phyloP scores from a whole-genome alignment of 2,329 filamentous ascomycete species.

The Hypomyces perniciosus region DNA sequence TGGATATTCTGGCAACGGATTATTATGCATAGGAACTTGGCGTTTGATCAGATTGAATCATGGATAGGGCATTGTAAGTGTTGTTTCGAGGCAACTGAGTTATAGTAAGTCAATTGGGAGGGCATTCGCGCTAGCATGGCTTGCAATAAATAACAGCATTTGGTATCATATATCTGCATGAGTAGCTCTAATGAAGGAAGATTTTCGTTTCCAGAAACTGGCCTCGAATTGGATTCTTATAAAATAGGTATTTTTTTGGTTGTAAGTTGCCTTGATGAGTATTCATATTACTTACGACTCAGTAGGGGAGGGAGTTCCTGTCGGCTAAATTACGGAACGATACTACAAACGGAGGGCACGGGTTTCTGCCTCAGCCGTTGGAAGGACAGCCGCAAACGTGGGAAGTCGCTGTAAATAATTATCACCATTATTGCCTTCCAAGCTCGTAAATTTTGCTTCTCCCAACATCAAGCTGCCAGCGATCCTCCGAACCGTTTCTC shows the following conservation, averaged over 20 bases:
- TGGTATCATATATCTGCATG: no score
- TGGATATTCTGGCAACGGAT: background rate
- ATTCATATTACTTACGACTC: no score
- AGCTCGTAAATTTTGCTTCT: slow-evolving; percentile 6
- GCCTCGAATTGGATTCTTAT: no score
- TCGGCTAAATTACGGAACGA: background rate
- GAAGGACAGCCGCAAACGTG: slow-evolving; percentile 11
- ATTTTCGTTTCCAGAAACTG: no score
- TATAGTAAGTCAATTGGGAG: no score
- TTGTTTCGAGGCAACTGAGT: no score
- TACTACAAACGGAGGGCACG: background rate
- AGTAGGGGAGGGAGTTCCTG: no score
- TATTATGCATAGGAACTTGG: background rate
- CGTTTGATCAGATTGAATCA: background rate
- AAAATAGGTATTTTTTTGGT: no score
- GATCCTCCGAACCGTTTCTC: background rate
- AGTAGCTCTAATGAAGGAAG: no score
- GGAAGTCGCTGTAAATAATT: slow-evolving; percentile 6
- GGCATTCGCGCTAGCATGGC: no score
- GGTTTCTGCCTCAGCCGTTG: slow-evolving; percentile 23
- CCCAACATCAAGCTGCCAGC: background rate
- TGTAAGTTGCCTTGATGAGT: background rate
- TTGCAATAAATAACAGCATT: no score
- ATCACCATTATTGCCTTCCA: background rate
- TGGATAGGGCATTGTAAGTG: no score